Base-by-base conservation (phyloP, 108 stramenopile genomes). In the Parmales sp. region DNA sequence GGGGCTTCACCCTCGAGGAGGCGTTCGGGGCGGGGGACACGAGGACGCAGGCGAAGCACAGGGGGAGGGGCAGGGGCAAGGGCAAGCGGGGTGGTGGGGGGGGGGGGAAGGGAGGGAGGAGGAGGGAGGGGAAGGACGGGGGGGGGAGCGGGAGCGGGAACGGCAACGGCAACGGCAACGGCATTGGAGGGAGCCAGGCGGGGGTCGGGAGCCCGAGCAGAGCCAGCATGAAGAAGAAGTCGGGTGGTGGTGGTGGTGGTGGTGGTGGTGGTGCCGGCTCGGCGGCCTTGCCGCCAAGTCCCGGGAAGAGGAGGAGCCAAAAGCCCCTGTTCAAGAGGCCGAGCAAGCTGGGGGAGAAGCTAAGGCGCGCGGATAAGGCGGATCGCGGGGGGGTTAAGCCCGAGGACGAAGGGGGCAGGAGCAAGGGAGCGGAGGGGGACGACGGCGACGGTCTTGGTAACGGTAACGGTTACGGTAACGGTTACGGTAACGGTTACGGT, bases 321-420 rank as follows among this genome's bases (percentile, higher is more conserved):
- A 13, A 28, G 16, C 54, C 54, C 29, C 29, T 60, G 11, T 60
- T 60, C 54, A 60, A 60, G 31, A 60, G 54, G 31, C 54, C 54
- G 3, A 34, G 31, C 4, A 28, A 60, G 31, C 13, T 34, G 11
- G 54, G 54, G 36, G 29, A 60, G 54, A 20, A 34, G 31, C 28
- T 16, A 1, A 16, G 4, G 26, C 26, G 46, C 46, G 11, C 19
- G 23, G 46, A 3, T 48, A 13, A 23, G 22, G 46, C 22, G 22
- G 22, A n/a, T 48, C 16, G 46, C 46, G 11, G 46, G 22, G 11
- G 46, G 2, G 8, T 23, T 23, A n/a, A 48, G 23, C 22, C 46
- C 46, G 8, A 23, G 23, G 46, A 4, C 46, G 46, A 48, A 48
- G 22, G 46, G 23, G 2, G 23, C 23, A 23, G 41, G 41, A 43